phyloP scores from a whole-genome alignment of 257 asterid genomes.

The Forsythia suspensa region DNA sequence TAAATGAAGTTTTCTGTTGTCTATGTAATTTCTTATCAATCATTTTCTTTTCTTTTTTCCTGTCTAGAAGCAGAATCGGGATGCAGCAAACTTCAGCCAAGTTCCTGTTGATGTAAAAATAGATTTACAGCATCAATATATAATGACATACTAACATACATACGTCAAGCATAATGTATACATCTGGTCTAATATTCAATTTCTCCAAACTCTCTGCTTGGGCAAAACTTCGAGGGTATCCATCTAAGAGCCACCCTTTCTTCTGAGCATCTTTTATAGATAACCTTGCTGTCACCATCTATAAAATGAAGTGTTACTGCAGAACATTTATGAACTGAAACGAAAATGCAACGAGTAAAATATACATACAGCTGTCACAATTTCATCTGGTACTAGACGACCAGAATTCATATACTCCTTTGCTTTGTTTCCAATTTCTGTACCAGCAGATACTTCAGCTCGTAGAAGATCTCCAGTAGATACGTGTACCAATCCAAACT shows the following conservation, averaged over 20 bases:
- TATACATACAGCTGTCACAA: conserved; percentile 77
- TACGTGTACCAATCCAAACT: conserved; percentile 91
- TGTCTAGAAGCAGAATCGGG: background rate
- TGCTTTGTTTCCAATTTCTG: conserved; percentile 82
- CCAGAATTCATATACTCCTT: conserved; percentile 91
- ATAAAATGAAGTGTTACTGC: conserved; percentile 27
- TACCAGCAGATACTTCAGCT: conserved; percentile 85
- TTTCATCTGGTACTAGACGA: conserved; percentile 82
- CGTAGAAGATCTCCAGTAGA: conserved; percentile 96
- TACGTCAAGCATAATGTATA: conserved; percentile 84
- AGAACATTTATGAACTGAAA: conserved; percentile 20
- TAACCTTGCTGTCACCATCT: conserved; percentile 87
- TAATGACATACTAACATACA: conserved; percentile 34
- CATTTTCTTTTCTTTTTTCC: background rate
- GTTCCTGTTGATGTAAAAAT: conserved; percentile 13
- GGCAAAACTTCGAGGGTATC: conserved; percentile 78
- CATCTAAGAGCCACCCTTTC: conserved; percentile 97
- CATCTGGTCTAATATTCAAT: conserved; percentile 73
- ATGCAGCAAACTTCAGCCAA: conserved; percentile 9
- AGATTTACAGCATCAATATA: background rate
- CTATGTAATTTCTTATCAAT: background rate
- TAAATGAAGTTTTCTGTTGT: background rate
- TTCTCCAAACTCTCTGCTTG: conserved; percentile 91
- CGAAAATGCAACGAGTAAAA: background rate
- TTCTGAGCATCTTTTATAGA: conserved; percentile 78